Evolutionary conservation across 2,329 filamentous ascomycete species (phyloP), one percentile per base, ranked within the genome.

Genomic region (Aspergillus puulaauensis): DNA sequence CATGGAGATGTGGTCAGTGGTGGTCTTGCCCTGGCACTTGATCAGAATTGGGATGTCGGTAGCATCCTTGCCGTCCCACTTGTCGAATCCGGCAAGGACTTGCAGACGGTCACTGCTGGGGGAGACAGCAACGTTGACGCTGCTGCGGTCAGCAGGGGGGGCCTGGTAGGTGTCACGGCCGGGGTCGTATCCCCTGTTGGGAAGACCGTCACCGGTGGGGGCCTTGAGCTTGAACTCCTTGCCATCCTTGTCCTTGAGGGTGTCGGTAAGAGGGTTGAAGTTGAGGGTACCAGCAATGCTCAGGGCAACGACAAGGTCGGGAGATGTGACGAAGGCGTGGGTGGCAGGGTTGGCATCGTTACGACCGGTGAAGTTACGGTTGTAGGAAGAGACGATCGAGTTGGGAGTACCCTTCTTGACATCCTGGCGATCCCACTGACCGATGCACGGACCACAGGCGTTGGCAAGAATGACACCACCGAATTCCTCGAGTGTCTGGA

Each of bases 341-440:
- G 92, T 96, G 55, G 91, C 91, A 41, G 92, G 92, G 84, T 96
- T 98, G 66, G 90, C 92, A 68, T 96, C 93, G 78, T 98, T 98
- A 75, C 95, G 91, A 66, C 93, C 93, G 61, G 93, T 98, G 83
- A 99, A 98, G 87, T 99, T 98, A 80, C 95, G 92, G 89, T 99
- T 99, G 88, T 97, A 99, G 27, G 95, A 98, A 47, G 93, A 97
- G 75, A 99, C 83, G 76, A 99, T 99, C 6, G 92, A 96, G 87
- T 99, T 99, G 71, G 92, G 82, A 69, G 90, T 88, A 66, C 93
- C 93, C 86, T 98, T 97, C 85, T 93, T 90, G 56, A 97, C 91
- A 68, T 98, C 93, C 65, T 82, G 83, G 67, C 95, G 90, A 73
- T 97, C 92, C 95, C 95, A 98, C 79, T 98, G 93, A 63, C 91